A percentile compares a stretch with the other conserved stretches of the same genome.
These are phyloP conservation scores for Hypoxylon rubiginosum DNA, from an alignment of 2,329 filamentous ascomycete species.

Conservation along the genomic window DNA sequence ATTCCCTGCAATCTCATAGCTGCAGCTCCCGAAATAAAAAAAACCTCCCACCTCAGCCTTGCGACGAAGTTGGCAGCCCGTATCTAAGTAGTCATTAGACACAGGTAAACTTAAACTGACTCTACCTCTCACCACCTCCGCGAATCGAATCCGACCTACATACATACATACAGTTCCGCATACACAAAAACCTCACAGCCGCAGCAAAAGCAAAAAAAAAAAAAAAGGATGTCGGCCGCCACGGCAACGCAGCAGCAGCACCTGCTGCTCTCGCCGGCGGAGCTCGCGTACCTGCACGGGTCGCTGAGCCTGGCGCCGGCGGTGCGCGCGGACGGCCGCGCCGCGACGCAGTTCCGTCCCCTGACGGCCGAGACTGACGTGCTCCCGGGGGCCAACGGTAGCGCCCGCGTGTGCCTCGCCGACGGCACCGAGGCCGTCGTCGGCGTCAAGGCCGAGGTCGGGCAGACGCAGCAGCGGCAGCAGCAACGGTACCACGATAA, in stretches of 20 bases:
- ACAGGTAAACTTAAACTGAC: background rate
- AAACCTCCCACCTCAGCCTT: conserved; percentile 44
- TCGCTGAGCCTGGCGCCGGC: conserved; percentile 86
- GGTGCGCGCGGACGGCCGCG: conserved; percentile 88
- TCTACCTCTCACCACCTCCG: background rate
- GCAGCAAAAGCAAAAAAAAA: background rate
- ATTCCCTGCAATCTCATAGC: conserved; percentile 1
- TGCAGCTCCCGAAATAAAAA: conserved; percentile 25
- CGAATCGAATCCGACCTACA: too few species aligned
- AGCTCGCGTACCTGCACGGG: conserved; percentile 93
- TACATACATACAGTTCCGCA: background rate
- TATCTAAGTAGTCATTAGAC: background rate
- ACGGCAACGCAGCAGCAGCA: conserved; percentile 74
- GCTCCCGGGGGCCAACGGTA: conserved; percentile 89
- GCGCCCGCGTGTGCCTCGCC: conserved; percentile 91
- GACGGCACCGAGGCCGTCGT: conserved; percentile 97
- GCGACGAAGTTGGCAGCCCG: conserved; percentile 2
- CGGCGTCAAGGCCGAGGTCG: conserved; percentile 94
- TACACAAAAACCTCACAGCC: background rate
- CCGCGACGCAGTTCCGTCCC: conserved; percentile 88
- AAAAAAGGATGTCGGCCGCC: conserved; percentile 63
- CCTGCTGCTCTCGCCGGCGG: conserved; percentile 89
- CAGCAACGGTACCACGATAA: conserved; percentile 36
- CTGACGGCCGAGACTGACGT: conserved; percentile 91
- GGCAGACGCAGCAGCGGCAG: conserved; percentile 53